Conservation (phyloP, 2,329 filamentous ascomycete species). For the Penicillium griseofulvum region DNA sequence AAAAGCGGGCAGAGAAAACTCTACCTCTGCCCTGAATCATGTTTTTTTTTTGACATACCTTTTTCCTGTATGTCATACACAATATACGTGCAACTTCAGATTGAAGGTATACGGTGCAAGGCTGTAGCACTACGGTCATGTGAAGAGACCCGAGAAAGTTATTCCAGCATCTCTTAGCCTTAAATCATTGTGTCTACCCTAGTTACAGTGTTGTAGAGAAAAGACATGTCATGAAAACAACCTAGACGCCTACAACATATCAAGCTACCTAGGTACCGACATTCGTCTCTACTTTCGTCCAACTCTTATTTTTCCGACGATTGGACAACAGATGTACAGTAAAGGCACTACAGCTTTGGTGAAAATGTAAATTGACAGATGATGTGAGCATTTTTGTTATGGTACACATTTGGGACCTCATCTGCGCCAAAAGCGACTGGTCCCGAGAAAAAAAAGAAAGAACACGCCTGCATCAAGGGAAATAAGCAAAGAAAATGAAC, state of each 20-base stretch:
- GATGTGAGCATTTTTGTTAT: constrained; percentile 10
- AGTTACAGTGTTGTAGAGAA: not conserved
- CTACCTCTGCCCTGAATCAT: not conserved
- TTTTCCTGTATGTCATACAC: too few species aligned
- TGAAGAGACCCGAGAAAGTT: too few species aligned
- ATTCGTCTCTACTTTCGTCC: not conserved
- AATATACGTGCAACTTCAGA: too few species aligned
- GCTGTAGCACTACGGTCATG: too few species aligned
- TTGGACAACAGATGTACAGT: not conserved
- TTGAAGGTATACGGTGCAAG: too few species aligned
- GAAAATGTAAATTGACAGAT: not conserved
- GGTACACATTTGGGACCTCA: constrained; percentile 10
- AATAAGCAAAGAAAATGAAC: constrained; percentile 3
- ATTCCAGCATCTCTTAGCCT: too few species aligned
- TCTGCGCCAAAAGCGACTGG: constrained; percentile 3
- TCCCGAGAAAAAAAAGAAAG: constrained; percentile 3
- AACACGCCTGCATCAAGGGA: constrained; percentile 13
- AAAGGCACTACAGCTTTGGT: not conserved
- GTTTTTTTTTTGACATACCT: not conserved
- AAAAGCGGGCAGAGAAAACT: not conserved
- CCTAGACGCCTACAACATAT: not conserved
- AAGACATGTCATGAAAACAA: not conserved
- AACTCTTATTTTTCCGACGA: not conserved
- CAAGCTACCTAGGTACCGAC: not conserved
- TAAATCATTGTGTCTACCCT: too few species aligned